A percentile compares a stretch with the other conserved stretches of the same genome.
Conservation (phyloP, 2,329 filamentous ascomycete genomes). For the Sporothrix curviconia region DNA sequence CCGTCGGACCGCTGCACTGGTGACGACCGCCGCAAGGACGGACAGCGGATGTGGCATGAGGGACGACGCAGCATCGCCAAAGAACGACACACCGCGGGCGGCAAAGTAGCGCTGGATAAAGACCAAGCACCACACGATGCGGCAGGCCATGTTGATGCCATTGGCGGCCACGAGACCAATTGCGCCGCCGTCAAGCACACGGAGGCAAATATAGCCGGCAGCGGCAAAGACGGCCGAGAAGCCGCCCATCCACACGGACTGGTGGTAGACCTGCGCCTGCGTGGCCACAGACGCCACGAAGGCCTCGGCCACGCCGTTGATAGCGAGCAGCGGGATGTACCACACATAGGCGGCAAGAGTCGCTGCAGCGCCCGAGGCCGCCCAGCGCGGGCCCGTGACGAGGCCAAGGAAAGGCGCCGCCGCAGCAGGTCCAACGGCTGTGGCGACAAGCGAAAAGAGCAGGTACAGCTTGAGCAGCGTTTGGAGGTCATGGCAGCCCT, state of each 20-base stretch:
- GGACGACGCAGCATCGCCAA: constrained; percentile 33
- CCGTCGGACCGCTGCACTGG: constrained; percentile 35
- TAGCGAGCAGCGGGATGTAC: constrained; percentile 84
- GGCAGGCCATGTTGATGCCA: constrained; percentile 78
- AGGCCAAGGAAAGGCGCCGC: constrained; percentile 67
- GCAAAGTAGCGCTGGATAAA: constrained; percentile 66
- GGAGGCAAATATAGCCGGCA: constrained; percentile 68
- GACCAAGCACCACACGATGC: constrained; percentile 70
- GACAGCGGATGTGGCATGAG: constrained; percentile 40
- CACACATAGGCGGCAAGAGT: constrained; percentile 79
- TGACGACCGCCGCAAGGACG: constrained; percentile 37
- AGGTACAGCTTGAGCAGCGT: constrained; percentile 66
- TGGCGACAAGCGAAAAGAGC: constrained; percentile 62
- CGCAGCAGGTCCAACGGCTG: constrained; percentile 66
- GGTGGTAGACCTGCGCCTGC: constrained; percentile 64
- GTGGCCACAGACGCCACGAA: constrained; percentile 86
- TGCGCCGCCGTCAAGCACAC: constrained; percentile 64
- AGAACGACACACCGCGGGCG: constrained; percentile 31
- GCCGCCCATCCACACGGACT: constrained; percentile 75
- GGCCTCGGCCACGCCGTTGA: constrained; percentile 87
- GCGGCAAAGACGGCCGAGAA: constrained; percentile 73
- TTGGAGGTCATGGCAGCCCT: constrained; percentile 48
- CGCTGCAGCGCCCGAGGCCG: constrained; percentile 46
- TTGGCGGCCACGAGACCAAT: constrained; percentile 80
- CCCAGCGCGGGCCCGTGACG: constrained; percentile 73